Percentiles rank a stretch among this genome's conserved stretches.
phyloP scores from a whole-genome alignment of 306 rosid species.

The Coriaria nepalensis region DNA sequence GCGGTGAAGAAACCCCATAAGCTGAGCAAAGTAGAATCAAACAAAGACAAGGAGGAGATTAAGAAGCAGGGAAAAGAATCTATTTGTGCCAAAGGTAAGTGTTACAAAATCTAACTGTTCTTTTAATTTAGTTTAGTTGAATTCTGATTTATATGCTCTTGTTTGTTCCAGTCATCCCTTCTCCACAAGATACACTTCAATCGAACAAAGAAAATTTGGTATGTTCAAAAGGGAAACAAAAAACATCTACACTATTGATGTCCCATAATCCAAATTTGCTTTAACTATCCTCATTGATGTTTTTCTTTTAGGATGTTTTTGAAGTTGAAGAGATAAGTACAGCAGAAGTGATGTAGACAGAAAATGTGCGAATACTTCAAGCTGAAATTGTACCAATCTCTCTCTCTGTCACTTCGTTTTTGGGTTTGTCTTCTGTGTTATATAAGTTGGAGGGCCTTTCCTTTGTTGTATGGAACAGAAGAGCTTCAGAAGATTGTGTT shows the following conservation, averaged over 20 bases:
- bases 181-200: slow-evolving; percentile 7
- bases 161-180: not conserved
- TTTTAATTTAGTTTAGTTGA: not conserved
- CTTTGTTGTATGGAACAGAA: too few species aligned
- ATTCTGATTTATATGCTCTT: not conserved
- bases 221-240: not conserved
- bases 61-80: slow-evolving; percentile 35
- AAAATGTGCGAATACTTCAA: too few species aligned
- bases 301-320: slow-evolving; percentile 7
- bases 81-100: slow-evolving; percentile 32
- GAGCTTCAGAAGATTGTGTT: too few species aligned
- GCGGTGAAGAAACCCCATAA: slow-evolving; percentile 38
- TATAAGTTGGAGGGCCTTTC: too few species aligned
- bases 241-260: not conserved
- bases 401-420: too few species aligned
- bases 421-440: too few species aligned
- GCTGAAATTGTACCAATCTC: too few species aligned
- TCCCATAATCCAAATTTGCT: not conserved
- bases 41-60: slow-evolving; percentile 26
- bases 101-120: not conserved
- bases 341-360: slow-evolving; percentile 5
- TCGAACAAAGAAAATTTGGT: slow-evolving; percentile 21
- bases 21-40: slow-evolving; percentile 29
- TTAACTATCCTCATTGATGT: not conserved
- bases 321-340: slow-evolving; percentile 7